These are phyloP conservation scores for Abortiporus biennis DNA, from an alignment of 1,284 basidiomycete genomes.

Conservation along the genomic window DNA sequence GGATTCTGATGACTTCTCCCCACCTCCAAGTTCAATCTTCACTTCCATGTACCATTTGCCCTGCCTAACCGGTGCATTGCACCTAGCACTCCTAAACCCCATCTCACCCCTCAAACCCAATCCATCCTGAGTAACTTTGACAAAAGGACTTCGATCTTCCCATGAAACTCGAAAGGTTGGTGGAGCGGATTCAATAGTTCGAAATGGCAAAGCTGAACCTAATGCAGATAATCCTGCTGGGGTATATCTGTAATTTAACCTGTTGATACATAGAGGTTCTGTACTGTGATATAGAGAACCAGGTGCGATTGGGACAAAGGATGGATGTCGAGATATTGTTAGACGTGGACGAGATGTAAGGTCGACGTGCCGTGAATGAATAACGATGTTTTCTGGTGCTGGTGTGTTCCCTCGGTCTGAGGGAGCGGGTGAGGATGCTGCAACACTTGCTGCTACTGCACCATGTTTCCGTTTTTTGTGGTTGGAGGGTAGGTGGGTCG, in stretches of 20 bases:
- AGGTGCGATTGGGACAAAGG: conserved; percentile 52
- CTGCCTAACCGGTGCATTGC: conserved; percentile 84
- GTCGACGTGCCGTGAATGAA: conserved; percentile 52
- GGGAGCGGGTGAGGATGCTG: conserved; percentile 40
- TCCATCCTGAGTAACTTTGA: conserved; percentile 81
- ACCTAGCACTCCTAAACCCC: conserved; percentile 87
- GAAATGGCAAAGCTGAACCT: conserved; percentile 55
- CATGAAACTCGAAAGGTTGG: conserved; percentile 67
- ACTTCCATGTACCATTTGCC: conserved; percentile 97
- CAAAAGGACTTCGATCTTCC: conserved; percentile 80
- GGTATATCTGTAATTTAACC: conserved; percentile 73
- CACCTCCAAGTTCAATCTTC: conserved; percentile 71
- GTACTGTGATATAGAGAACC: conserved; percentile 55
- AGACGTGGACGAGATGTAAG: conserved; percentile 61
- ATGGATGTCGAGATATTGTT: conserved; percentile 64
- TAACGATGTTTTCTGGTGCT: conserved; percentile 37
- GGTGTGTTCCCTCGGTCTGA: conserved; percentile 31
- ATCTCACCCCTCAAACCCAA: conserved; percentile 75
- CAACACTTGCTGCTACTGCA: conserved; percentile 24
- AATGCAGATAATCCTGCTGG: conserved; percentile 71
- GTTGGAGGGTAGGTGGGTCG: conserved; percentile 12
- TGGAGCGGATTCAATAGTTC: conserved; percentile 76
- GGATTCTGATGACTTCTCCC: conserved; percentile 45
- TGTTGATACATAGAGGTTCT: conserved; percentile 67
- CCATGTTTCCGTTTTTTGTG: conserved; percentile 34